These are phyloP conservation scores for Conidiobolus incongruus DNA, from an alignment of 371 early-diverging fungal genomes.

Conservation along the genomic window DNA sequence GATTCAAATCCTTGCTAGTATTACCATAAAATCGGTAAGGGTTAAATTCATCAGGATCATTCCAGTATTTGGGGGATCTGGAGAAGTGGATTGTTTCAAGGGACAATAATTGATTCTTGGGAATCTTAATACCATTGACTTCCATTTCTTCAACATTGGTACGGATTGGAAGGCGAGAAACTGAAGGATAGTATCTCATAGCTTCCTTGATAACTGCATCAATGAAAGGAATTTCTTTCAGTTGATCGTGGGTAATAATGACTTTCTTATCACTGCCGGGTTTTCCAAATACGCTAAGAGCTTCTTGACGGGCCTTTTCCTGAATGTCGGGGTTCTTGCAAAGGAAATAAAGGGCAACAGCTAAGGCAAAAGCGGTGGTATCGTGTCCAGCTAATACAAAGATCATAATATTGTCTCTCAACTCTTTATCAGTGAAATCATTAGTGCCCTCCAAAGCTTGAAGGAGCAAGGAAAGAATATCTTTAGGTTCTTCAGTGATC, in stretches of 20 bases:
- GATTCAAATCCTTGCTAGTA: constrained; percentile 8
- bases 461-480: too few relatives aligned
- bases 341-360: constrained; percentile 8
- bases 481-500: too few relatives aligned
- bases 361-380: constrained; percentile 12
- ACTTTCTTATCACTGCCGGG: too few relatives aligned
- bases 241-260: constrained; percentile 1
- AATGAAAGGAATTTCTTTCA: constrained; percentile 5
- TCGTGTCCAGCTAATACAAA: constrained; percentile 9
- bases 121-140: not conserved
- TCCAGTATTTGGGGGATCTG: not conserved
- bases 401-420: not conserved
- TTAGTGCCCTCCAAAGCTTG: not conserved
- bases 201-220: constrained; percentile 7
- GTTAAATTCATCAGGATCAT: constrained; percentile 1
- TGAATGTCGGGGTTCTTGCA: constrained; percentile 8
- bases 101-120: not conserved
- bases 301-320: constrained; percentile 8
- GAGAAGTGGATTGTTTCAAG: not conserved
- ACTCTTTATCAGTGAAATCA: not conserved
- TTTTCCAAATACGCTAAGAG: constrained; percentile 7
- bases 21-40: not conserved
- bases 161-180: not conserved
- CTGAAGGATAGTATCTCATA: constrained; percentile 6
- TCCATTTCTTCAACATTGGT: not conserved